Conservation (phyloP, 306 rosid species). For the Argentina anserina region DNA sequence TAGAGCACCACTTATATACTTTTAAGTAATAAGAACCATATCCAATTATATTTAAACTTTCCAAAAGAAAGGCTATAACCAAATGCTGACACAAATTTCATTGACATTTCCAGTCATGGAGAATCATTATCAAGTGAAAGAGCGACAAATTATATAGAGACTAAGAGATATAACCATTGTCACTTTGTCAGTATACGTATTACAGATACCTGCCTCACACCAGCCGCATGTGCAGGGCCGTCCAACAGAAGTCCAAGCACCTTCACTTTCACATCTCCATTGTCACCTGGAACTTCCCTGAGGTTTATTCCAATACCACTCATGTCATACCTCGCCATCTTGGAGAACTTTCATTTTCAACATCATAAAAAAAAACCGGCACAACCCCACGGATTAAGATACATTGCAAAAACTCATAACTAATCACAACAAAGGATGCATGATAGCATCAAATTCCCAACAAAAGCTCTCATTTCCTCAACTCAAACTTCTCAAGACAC, state of each 20-base stretch:
- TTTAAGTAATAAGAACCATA: not conserved
- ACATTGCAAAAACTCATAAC: constrained; percentile 31
- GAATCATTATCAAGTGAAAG: not conserved
- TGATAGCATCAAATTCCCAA: not conserved
- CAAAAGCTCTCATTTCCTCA: not conserved
- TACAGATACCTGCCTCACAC: constrained; percentile 81
- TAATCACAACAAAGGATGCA: not conserved
- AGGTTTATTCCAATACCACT: constrained; percentile 97
- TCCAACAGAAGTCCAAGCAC: constrained; percentile 80
- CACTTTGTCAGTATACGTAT: not conserved
- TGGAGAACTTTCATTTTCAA: constrained; percentile 74
- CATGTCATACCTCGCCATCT: constrained; percentile 99
- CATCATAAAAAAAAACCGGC: constrained; percentile 31
- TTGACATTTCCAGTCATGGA: not conserved
- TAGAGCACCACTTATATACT: not conserved
- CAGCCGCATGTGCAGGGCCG: constrained; percentile 87
- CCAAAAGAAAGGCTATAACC: not conserved
- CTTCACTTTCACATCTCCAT: constrained; percentile 61
- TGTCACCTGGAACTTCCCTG: constrained; percentile 76
- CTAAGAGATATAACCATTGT: not conserved
- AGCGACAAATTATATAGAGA: not conserved
- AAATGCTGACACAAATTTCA: not conserved
- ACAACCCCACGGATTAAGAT: constrained; percentile 39
- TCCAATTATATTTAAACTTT: not conserved
- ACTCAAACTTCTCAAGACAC: not conserved